phyloP scores from a whole-genome alignment of 306 rosid species.

The Trifolium subterraneum region DNA sequence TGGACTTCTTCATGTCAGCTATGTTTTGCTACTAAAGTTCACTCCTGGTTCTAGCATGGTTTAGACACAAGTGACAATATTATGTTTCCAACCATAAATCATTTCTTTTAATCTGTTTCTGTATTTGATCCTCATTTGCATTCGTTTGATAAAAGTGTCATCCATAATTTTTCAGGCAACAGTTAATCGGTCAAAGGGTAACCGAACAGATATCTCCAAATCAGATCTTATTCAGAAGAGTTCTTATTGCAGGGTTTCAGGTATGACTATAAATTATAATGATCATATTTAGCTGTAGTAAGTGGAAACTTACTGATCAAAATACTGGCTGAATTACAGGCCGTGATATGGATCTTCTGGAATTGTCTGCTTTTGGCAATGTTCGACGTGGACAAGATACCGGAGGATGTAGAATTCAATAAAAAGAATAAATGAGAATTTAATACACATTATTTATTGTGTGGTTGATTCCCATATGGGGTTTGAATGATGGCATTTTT shows the following conservation, averaged over 20 bases:
- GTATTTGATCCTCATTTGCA: constrained; percentile 16
- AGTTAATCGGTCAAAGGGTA: constrained; percentile 89
- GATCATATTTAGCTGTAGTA: constrained; percentile 29
- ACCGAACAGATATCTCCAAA: constrained; percentile 72
- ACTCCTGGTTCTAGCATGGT: background rate
- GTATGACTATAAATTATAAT: constrained; percentile 39
- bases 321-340: constrained; percentile 53
- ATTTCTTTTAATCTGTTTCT: constrained; percentile 15
- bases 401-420: constrained; percentile 89
- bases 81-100: background rate
- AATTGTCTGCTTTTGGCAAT: constrained; percentile 84
- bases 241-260: constrained; percentile 92
- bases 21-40: constrained; percentile 11
- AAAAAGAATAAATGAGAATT: constrained; percentile 31
- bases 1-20: constrained; percentile 26
- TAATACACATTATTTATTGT: constrained; percentile 18
- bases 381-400: constrained; percentile 74
- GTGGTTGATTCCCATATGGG: constrained; percentile 33
- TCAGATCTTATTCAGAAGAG: constrained; percentile 89
- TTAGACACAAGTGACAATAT: constrained; percentile 7
- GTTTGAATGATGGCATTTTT: constrained; percentile 13
- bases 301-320: constrained; percentile 28
- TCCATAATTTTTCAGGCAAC: constrained; percentile 64
- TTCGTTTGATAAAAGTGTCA: background rate
- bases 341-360: constrained; percentile 93